Base-by-base conservation (phyloP, 768 basidiomycete genomes). In the Kondoa malvinella region DNA sequence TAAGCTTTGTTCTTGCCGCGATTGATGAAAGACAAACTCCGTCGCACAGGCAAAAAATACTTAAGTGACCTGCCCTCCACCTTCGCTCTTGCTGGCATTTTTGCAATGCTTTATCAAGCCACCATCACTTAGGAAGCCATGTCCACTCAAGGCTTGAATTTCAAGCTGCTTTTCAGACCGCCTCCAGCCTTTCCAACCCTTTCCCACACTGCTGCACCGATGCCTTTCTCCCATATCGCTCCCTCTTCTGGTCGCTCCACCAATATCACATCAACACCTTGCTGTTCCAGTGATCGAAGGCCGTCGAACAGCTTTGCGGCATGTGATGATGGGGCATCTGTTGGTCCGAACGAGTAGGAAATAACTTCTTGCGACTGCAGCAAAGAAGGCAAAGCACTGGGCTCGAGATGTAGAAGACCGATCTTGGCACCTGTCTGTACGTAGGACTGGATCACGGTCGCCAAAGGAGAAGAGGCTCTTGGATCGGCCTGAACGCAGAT, bases 161-260 rank as follows among this genome's bases (percentile, higher is more conserved):
- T 50, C 12, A 50, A 8, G 21, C 40, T 50, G 40, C 40, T 50
- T 21, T 50, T 50, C 12, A 50, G 40, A 8, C 40, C 40, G 21
- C 69, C 69, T 26, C 66, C 66, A 14, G 69, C 58, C 30, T 69
- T 69, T 16, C 57, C 26, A 34, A 69, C 50, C 16, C 69, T 56
- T 63, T 69, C 69, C 59, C 59, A 61, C n/a, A 69, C 69, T 62
- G 69, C 66, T 40, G 58, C 15, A 21, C 69, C 69, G 4, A 69
- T 58, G 2, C 69, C 69, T 16, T 64, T 12, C 34, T 67, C 67
- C 60, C 66, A 34, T 3, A 67, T 56, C 34, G 26, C 50, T 65
- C 12, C 61, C 3, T 27, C 29, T 15, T 50, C 40, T 50, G 61
- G 61, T 8, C 15, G 14, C 33, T 69, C 69, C 1, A 69, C 66